Evolutionary conservation across 2,329 filamentous ascomycete species (phyloP).

Genomic region (Zarea fungicola): DNA sequence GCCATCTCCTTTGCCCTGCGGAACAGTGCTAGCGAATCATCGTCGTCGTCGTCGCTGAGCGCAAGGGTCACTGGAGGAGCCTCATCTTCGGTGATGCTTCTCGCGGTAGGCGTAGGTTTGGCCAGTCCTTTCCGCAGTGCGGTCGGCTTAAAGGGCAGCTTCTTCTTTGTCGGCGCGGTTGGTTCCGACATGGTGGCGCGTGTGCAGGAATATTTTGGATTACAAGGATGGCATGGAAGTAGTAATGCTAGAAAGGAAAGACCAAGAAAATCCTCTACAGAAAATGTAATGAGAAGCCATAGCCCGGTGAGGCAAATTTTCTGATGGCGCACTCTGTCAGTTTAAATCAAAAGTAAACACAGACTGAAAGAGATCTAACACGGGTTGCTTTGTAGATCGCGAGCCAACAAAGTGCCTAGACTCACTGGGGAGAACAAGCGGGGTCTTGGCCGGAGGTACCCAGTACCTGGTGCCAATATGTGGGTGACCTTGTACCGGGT

Average conservation of each 20-base stretch:
- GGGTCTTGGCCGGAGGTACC: neutral
- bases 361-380: neutral
- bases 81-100: conserved; percentile 14
- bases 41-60: conserved; percentile 24
- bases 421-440: neutral
- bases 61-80: conserved; percentile 3
- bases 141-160: conserved; percentile 47
- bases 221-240: too few relatives aligned
- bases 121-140: conserved; percentile 30
- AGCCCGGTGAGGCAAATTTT: too few relatives aligned
- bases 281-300: too few relatives aligned
- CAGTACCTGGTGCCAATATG: conserved; percentile 8
- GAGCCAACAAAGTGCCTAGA: conserved; percentile 4
- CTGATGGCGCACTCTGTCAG: too few relatives aligned
- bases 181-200: conserved; percentile 30
- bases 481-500: neutral
- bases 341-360: neutral
- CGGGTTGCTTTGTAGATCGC: neutral
- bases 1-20: conserved; percentile 46
- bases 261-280: too few relatives aligned
- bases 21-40: conserved; percentile 43
- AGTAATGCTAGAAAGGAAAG: too few relatives aligned
- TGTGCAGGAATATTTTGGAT: too few relatives aligned
- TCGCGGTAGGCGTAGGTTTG: conserved; percentile 19
- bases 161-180: conserved; percentile 30